A percentile compares a stretch with the other conserved stretches of the same genome.
These are phyloP conservation scores for Paramecium pentaurelia DNA, from an alignment of 73 alveolate genomes.

Conservation along the genomic window DNA sequence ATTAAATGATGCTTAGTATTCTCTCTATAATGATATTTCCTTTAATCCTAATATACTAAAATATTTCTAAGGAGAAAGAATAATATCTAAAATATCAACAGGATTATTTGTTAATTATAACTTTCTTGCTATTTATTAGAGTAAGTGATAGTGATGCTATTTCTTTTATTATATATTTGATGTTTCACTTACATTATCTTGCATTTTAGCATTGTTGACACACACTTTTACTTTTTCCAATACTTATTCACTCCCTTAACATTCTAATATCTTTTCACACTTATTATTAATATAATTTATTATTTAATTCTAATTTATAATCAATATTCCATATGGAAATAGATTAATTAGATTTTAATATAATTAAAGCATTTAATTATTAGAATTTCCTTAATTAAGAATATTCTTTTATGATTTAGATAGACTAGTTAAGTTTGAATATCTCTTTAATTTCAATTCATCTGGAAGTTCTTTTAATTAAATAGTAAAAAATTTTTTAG, in stretches of 20 bases:
- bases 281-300: neutral
- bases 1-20: neutral
- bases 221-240: neutral
- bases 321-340: neutral
- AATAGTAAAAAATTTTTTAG: neutral
- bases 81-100: neutral
- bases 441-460: neutral
- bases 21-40: neutral
- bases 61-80: neutral
- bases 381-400: neutral
- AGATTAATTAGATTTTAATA: neutral
- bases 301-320: neutral
- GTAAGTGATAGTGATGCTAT: neutral
- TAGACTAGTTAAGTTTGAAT: neutral
- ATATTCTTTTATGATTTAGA: neutral
- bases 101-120: neutral
- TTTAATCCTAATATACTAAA: neutral
- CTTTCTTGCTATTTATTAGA: neutral
- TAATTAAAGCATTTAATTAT: neutral
- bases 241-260: neutral
- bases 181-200: neutral
- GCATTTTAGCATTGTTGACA: neutral
- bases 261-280: neutral
- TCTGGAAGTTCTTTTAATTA: neutral
- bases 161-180: neutral